Base-by-base conservation (phyloP, 2,329 filamentous ascomycete species). In the Incumbomyces lentus region DNA sequence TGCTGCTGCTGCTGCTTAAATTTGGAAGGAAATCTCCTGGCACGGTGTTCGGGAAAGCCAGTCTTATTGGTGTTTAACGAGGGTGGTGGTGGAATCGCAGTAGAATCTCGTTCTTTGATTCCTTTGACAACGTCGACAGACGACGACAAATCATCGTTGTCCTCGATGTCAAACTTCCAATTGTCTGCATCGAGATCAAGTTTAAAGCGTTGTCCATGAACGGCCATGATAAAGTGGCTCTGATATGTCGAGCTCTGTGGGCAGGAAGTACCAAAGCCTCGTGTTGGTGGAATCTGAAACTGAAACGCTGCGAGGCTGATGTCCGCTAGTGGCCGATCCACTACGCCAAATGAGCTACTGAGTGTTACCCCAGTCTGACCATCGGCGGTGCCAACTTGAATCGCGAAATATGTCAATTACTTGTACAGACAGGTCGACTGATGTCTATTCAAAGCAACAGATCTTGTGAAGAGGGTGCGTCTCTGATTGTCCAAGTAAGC, bases 21-120 rank as follows among this genome's bases (percentile, higher is more conserved):
- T 1, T 83, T 76, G 1, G 88, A 95, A 6, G 77, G 66, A 48
- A 76, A 75, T 47, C 72, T 74, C 54, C 89, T 80, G 62, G 85
- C 87, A 64, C 84, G 92, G 63, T 88, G 89, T 49, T 81, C 79
- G n/a, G 92, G 92, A 56, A 96, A 96, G 1, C 92, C 92, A 11
- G 77, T 80, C 16, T 71, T 68, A 8, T 80, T 76, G 33, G 72
- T 71, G 7, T 83, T 81, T 3, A 84, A 73, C 52, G 78, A 81
- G 17, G 78, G 71, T 4, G 67, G 60, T 29, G 67, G 56, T 11
- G 62, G 59, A 18, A 51, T 38, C n/a, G 47, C 18, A 38, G 63
- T 57, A 19, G 76, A 65, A 37, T 79, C 74, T 52, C 85, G 83
- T 68, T 96, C 90, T 58, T 84, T 75, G 52, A 96, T 79, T 55